Percentiles rank a stretch among this genome's conserved stretches.
Evolutionary conservation across 352 stramenopile genomes (phyloP).

Genomic region (Phytophthora foliorum): DNA sequence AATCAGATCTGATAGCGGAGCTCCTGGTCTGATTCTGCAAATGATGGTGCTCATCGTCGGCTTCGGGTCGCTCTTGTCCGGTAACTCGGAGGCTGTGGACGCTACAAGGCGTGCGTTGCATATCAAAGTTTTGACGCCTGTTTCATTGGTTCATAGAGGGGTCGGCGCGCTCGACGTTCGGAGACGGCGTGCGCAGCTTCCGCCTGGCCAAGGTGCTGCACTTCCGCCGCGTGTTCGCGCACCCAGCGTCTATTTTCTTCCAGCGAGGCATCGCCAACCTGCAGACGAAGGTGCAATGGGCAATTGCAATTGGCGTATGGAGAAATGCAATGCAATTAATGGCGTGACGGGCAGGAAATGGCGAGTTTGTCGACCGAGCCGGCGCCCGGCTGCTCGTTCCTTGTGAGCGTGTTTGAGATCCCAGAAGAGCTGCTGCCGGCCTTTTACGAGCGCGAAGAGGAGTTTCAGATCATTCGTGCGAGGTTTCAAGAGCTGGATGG

Average conservation of each 20-base stretch:
- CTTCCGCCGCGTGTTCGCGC: conserved; percentile 92
- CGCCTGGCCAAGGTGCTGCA: conserved; percentile 83
- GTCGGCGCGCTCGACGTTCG: conserved; percentile 91
- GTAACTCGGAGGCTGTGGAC: conserved; percentile 25
- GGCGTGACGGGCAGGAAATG: conserved; percentile 75
- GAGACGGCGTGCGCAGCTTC: conserved; percentile 88
- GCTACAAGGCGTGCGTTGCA: not conserved
- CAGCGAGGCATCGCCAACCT: conserved; percentile 90
- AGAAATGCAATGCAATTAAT: not conserved
- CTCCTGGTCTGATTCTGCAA: conserved; percentile 16
- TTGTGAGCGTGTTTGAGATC: conserved; percentile 81
- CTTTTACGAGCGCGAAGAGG: conserved; percentile 90
- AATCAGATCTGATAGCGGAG: conserved; percentile 13
- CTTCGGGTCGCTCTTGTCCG: conserved; percentile 93
- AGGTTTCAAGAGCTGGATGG: conserved; percentile 76
- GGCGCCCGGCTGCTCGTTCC: conserved; percentile 59
- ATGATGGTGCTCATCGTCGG: conserved; percentile 85
- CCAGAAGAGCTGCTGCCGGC: conserved; percentile 58
- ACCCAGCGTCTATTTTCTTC: conserved; percentile 95
- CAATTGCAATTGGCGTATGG: not conserved
- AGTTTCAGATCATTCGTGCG: conserved; percentile 90
- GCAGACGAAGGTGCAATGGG: conserved; percentile 69
- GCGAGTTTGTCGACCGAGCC: conserved; percentile 87
- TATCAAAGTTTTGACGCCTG: not conserved
- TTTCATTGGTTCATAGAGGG: conserved; percentile 44